These are phyloP conservation scores for Verruconis gallopava DNA, from an alignment of 2,329 filamentous ascomycete genomes.

Conservation along the genomic window DNA sequence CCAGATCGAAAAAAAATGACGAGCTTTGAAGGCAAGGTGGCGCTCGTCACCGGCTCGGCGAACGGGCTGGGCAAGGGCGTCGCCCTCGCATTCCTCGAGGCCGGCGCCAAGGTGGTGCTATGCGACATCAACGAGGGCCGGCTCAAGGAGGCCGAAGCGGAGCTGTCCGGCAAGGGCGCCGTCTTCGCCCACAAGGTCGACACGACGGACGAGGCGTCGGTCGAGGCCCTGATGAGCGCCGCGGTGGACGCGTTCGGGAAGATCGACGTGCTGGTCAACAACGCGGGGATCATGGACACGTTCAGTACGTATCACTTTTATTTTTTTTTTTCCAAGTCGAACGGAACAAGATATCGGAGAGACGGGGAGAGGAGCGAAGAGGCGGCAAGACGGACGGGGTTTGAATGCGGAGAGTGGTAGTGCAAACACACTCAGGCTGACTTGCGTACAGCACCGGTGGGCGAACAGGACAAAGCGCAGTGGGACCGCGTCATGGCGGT, in stretches of 20 bases:
- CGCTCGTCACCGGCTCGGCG: neutral
- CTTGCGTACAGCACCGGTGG: constrained; percentile 41
- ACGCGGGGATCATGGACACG: no score
- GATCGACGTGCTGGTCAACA: no score
- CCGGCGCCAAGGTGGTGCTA: neutral
- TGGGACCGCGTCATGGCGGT: constrained; percentile 44
- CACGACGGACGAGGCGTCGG: neutral
- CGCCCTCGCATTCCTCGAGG: neutral
- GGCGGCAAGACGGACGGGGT: no score
- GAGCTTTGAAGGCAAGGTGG: neutral
- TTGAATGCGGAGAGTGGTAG: no score
- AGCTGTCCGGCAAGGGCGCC: neutral
- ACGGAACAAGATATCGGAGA: no score
- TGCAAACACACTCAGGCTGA: no score
- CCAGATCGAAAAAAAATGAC: no score
- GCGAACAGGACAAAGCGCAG: constrained; percentile 29
- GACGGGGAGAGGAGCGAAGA: no score
- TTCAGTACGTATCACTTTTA: no score
- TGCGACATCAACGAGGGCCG: neutral
- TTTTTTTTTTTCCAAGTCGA: no score
- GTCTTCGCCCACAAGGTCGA: neutral
- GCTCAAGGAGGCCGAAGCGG: neutral
- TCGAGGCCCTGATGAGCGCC: neutral
- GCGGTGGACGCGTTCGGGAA: no score
- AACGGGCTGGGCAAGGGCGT: neutral